Evolutionary conservation across 1,284 basidiomycete species (phyloP).

Genomic region (Trichosporon sp.): DNA sequence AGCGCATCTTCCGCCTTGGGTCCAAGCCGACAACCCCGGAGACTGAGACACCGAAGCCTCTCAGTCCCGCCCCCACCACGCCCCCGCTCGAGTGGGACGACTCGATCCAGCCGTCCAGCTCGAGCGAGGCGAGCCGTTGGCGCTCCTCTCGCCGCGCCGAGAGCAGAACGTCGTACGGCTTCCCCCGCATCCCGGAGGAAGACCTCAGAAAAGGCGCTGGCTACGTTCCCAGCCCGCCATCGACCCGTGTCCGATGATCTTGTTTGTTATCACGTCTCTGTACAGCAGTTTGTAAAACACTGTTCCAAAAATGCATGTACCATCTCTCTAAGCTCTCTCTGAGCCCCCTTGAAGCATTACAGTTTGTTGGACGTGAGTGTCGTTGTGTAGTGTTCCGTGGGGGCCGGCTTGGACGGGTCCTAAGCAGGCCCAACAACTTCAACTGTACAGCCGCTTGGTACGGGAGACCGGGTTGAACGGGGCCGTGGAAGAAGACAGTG

Average conservation of each 20-base stretch:
- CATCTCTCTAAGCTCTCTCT: background rate
- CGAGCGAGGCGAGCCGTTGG: slow-evolving; percentile 15
- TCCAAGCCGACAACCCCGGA: slow-evolving; percentile 21
- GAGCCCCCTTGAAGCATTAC: background rate
- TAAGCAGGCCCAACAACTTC: background rate
- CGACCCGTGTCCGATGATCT: background rate
- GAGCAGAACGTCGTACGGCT: slow-evolving; percentile 30
- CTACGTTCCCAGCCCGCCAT: background rate
- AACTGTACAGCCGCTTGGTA: background rate
- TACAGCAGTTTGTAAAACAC: slow-evolving; percentile 1
- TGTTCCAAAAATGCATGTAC: slow-evolving; percentile 1
- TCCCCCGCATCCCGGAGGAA: slow-evolving; percentile 28
- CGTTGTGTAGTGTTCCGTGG: too few relatives aligned
- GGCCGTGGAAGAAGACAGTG: background rate
- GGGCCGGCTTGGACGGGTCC: background rate
- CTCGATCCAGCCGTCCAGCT: slow-evolving; percentile 11
- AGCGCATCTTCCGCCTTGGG: slow-evolving; percentile 67
- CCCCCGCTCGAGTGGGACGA: slow-evolving; percentile 21
- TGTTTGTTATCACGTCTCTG: background rate
- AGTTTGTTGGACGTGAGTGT: too few relatives aligned
- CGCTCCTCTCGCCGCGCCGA: background rate
- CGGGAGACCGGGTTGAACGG: background rate
- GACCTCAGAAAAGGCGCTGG: background rate
- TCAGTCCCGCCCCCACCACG: slow-evolving; percentile 7
- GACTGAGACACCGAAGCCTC: background rate